Conservation (phyloP, 2,329 filamentous ascomycete species). For the Phaeosphaeria sp. region DNA sequence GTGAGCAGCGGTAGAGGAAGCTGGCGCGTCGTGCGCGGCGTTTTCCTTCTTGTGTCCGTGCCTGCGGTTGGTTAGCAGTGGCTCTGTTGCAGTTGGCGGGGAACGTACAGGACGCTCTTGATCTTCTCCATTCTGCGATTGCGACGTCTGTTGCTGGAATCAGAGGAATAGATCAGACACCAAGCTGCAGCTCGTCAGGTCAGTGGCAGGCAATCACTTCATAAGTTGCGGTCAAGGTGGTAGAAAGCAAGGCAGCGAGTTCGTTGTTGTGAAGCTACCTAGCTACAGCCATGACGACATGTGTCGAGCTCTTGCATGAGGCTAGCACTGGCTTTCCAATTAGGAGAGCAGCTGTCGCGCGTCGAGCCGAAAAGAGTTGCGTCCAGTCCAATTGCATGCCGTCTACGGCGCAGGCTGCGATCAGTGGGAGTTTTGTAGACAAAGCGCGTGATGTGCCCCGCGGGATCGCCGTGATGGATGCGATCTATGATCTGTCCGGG, state of each 20-base stretch:
- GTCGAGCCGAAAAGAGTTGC: constrained; percentile 16
- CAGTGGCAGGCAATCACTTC: constrained; percentile 12
- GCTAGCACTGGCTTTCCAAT: constrained; percentile 27
- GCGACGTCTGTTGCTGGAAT: constrained; percentile 1
- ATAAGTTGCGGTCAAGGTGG: constrained; percentile 10
- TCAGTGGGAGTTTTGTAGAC: neutral
- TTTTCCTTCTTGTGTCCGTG: constrained; percentile 40
- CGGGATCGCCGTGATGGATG: neutral
- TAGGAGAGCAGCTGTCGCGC: constrained; percentile 4
- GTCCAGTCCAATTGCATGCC: constrained; percentile 20
- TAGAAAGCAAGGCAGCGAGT: constrained; percentile 33
- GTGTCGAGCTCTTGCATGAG: constrained; percentile 17
- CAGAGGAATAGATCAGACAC: constrained; percentile 8
- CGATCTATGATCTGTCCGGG: neutral
- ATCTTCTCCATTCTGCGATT: constrained; percentile 51
- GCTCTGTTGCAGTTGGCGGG: constrained; percentile 21
- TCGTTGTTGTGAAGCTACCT: constrained; percentile 21
- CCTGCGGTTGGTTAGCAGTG: constrained; percentile 35
- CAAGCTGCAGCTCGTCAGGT: constrained; percentile 3
- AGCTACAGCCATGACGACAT: constrained; percentile 25
- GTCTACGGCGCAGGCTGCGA: constrained; percentile 1
- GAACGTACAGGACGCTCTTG: constrained; percentile 53
- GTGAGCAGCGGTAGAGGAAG: constrained; percentile 16
- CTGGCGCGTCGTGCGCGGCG: constrained; percentile 21
- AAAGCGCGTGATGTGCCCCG: constrained; percentile 4